Evolutionary conservation across 192 early-diverging fungal species (phyloP), one percentile per base, ranked within the genome.

Genomic region (Podila horticola): DNA sequence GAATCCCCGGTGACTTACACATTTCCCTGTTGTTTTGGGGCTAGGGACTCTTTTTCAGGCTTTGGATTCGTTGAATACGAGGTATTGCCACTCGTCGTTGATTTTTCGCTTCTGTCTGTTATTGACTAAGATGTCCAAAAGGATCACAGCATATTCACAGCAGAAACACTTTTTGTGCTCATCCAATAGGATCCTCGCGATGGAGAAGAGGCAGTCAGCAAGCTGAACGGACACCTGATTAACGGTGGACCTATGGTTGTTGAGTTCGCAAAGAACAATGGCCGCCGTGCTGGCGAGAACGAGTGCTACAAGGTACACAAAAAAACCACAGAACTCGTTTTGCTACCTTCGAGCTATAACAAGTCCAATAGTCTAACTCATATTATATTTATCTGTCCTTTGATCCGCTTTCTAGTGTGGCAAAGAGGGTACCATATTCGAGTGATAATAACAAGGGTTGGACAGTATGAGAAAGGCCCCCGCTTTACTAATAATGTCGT

Each of bases 221-320:
- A 62, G 13, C 62, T 82, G 57, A 84, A 82, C 34, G 77, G 60
- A 33, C 69, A 84, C n/a, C 22, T 71, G 50, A 74, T 86, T 51
- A 79, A 74, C 66, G 65, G 52, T 5, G 66, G 58, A 68, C 45
- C 60, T 28, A 77, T 86, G 58, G 82, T 87, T 41, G 86, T 87
- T n/a, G 86, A 87, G 58, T 87, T 84, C 76, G 86, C 86, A 29
- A 87, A 87, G 72, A 87, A 87, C 57, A 82, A 74, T 45, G 84
- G 82, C 34, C 82, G 79, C 49, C 74, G 82, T 65, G 69, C 59
- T 51, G 84, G 84, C 29, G 77, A 74, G 4, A 77, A 82, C 28
- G 81, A 84, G 34, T 84, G 83, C 58, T 84, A 82, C 65, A 71
- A 82, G 58, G 79, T 79, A 70, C 61, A 55, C 52, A 71, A 33